Base-by-base conservation (phyloP, 164 flowering plant species). In the Kingdonia uniflora region DNA sequence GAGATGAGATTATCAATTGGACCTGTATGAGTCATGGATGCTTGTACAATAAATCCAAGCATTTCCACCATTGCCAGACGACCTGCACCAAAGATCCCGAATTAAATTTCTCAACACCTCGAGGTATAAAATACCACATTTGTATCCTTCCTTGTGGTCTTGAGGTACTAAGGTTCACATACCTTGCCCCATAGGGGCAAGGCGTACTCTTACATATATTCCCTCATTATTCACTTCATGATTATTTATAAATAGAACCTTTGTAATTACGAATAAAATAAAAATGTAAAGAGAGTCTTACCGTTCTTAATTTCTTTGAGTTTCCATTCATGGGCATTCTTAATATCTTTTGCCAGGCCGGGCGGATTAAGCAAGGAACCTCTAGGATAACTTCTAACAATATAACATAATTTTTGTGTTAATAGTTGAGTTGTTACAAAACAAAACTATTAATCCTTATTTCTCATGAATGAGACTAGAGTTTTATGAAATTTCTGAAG, bases 261-360 rank as follows among this genome's bases (percentile, higher is more conserved):
- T 19, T n/a, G 20, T 29, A 21, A 8, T 1, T 5, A 12, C 12
- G 11, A 33, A 19, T n/a, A n/a, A 54, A 35, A 20, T 19, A 56
- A 2, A 21, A 20, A 10, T 19, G 37, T 33, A 57, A 19, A 23
- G 33, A 25, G 11, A 19, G 12, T 10, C 38, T 21, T 11, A 87
- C 97, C 97, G 56, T 90, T 90, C 69, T 90, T 90, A 14, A 87
- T 87, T 76, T 90, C 97, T 67, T 87, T 87, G 44, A 87, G 89
- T 71, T 85, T 90, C 96, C 71, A 80, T 0, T 71, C 85, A 12
- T 72, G 75, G 45, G 88, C 91, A 40, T 60, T 71, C 26, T 73
- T 75, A 20, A 77, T 73, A 38, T 85, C 87, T 75, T 77, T 90
- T 10, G 88, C 97, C 61, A 90, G 68, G 48, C 96, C 95, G 54